Base-by-base conservation (phyloP, 176 grass and related monocot genomes). In the Panicum miliaceum region DNA sequence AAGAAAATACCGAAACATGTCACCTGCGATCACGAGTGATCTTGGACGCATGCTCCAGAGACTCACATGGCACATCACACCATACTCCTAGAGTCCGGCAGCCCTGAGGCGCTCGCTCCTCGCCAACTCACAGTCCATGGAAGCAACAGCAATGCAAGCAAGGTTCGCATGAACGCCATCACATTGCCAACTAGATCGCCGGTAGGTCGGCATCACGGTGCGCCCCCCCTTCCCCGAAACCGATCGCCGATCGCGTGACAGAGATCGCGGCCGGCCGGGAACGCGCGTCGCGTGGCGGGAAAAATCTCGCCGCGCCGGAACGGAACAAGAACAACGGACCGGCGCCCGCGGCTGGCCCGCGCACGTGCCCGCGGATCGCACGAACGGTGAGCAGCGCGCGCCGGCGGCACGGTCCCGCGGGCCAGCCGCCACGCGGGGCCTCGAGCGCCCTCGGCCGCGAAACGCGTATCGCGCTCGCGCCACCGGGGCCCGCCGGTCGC, bases 351-450 rank as follows among this genome's bases (percentile, higher is more conserved):
- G 54, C 14, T 51, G 45, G 45, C 70, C 71, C 71, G 50, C 72
- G 72, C 72, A 54, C 29, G 48, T 53, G 72, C 48, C 72, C 50
- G 6, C 15, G 50, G 36, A 56, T 34, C 69, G 68, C 69, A 75
- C 36, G 5, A 36, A 87, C 85, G 85, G 85, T 26, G 69, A 61
- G 67, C 2, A 37, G 62, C 54, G 84, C 75, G 7, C 45, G 53
- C 77, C 8, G 59, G 62, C 62, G 14, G 38, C 63, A 53, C 78
- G 35, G 35, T 15, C 22, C 70, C 6, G 27, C 46, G 64, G 15
- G 10, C 6, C 37, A 26, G 32, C 11, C 5, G 38, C 19, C 48
- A 42, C 63, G 45, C 75, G 75, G 81, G 87, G 58, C 87, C 81
- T 7, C 48, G 68, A 3, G 4, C 68, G 26, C 47, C 4, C 76